Base-by-base conservation (phyloP, 345 rosid species). In the Excoecaria agallocha region DNA sequence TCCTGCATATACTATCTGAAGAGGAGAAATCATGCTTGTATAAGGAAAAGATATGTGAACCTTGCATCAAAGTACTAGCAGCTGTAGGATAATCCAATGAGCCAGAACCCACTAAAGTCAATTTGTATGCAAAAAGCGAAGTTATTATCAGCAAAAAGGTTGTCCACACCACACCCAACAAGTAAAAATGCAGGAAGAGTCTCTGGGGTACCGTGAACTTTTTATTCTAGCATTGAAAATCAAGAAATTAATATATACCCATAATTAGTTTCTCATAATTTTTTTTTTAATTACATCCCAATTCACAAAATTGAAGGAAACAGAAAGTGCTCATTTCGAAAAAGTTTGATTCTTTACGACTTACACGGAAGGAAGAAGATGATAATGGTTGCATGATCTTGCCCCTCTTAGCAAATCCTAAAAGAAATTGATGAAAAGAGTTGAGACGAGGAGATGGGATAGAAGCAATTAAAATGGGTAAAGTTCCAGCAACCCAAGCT, bases 381-480 rank as follows among this genome's bases (percentile, higher is more conserved):
- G 43, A 19, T 41, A 46, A 76, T 54, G 15, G 55, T 16, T 24
- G 63, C 65, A 54, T 39, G 46, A 54, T 24, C 50, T 70, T 70
- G 70, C 75, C 64, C 46, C 64, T 52, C 37, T 12, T 15, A 55
- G 66, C 65, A 45, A 76, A 45, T 17, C 55, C 45, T 43, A 63
- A 12, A 3, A 62, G 22, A 30, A 70, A 45, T 41, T 76, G 39
- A 60, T 30, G 63, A 37, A 70, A 52, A 51, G 63, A 54, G 62
- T 64, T 61, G 0, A 76, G 52, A 25, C n/a, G 12, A 70, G 69
- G 63, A 64, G 15, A 50, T 8, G 74, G 66, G 2, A 54, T 25
- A 6, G 79, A 63, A 55, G 79, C 79, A 39, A 76, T 9, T 38
- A 75, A 56, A 57, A 75, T 59, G 37, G 73, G 57, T 0, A 45